These are phyloP conservation scores for Salvia hispanica DNA, from an alignment of 257 asterid species.

Conservation along the genomic window DNA sequence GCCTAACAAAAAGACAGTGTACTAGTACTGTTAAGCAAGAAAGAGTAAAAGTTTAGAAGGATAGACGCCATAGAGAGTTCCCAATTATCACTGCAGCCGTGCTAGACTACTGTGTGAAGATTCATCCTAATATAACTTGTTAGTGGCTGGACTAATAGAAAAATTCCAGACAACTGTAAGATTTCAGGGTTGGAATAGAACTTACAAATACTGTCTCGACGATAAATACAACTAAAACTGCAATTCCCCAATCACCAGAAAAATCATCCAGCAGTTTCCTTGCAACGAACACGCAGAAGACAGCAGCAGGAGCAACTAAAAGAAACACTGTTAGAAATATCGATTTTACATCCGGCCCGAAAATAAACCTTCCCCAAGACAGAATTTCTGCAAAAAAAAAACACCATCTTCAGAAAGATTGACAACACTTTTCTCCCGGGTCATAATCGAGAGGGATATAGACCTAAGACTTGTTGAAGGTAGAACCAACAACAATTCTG, in stretches of 20 bases:
- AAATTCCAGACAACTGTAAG: conserved; percentile 9
- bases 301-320: conserved; percentile 66
- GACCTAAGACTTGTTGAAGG: not conserved
- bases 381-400: conserved; percentile 65
- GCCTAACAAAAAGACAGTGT: not conserved
- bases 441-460: not conserved
- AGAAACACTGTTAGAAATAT: conserved; percentile 59
- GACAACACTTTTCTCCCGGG: not conserved
- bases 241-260: conserved; percentile 66
- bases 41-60: not conserved
- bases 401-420: conserved; percentile 22
- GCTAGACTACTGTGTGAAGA: not conserved
- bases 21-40: not conserved
- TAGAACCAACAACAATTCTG: not conserved
- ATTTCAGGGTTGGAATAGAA: conserved; percentile 17
- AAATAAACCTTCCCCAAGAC: conserved; percentile 73
- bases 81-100: not conserved
- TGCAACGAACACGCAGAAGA: conserved; percentile 69
- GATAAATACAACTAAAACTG: conserved; percentile 52
- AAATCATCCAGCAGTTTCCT: conserved; percentile 68
- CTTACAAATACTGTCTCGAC: conserved; percentile 75
- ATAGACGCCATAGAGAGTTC: not conserved
- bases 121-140: conserved; percentile 19
- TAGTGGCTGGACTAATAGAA: conserved; percentile 2
- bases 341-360: conserved; percentile 83